phyloP scores from a whole-genome alignment of 192 early-diverging fungal species.

The Coemansia sp. region DNA sequence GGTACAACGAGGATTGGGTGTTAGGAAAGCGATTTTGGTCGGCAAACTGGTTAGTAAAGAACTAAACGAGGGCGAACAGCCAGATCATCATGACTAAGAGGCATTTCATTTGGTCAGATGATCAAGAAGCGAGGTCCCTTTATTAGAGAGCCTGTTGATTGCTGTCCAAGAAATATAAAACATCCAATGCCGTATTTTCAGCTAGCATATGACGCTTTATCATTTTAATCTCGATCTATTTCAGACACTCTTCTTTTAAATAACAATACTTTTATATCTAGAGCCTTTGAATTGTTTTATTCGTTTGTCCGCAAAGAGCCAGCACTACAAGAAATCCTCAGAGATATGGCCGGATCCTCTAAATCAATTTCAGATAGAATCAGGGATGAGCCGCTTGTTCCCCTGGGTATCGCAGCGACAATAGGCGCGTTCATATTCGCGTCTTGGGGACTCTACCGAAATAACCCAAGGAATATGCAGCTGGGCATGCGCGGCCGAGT shows the following conservation, averaged over 20 bases:
- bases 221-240: not conserved
- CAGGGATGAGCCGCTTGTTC: slow-evolving; percentile 46
- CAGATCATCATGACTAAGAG: too few species aligned
- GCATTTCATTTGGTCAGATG: too few species aligned
- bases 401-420: slow-evolving; percentile 33
- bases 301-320: not conserved
- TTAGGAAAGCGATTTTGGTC: too few species aligned
- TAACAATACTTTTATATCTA: not conserved
- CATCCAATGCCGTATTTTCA: not conserved
- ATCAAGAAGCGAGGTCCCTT: not conserved
- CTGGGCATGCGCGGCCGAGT: slow-evolving; percentile 50
- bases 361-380: slow-evolving; percentile 22
- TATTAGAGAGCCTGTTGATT: not conserved
- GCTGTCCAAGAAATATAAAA: not conserved
- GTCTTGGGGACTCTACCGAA: slow-evolving; percentile 27
- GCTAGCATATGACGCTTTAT: not conserved
- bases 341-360: slow-evolving; percentile 12
- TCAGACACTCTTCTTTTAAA: not conserved
- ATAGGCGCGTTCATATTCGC: slow-evolving; percentile 43
- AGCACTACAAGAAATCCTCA: not conserved
- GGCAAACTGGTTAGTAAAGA: too few species aligned
- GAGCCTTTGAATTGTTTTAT: not conserved
- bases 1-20: too few species aligned
- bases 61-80: too few species aligned
- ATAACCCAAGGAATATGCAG: slow-evolving; percentile 30